Conservation (phyloP, 192 early-diverging fungal species). For the Jimgerdemannia lactiflua region DNA sequence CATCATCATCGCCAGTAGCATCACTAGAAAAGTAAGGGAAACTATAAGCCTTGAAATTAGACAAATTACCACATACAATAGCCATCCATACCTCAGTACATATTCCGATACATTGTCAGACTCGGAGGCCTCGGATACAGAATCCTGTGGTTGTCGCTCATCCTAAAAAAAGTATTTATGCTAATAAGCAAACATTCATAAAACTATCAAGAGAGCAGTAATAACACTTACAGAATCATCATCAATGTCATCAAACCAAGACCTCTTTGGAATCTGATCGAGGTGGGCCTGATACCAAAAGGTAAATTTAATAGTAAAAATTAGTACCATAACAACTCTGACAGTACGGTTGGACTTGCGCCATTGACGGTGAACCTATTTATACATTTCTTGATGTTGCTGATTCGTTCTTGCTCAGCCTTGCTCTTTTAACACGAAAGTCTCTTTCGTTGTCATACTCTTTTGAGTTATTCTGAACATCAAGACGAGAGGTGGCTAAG, state of each 20-base stretch:
- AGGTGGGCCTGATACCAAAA: neutral
- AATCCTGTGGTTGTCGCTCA: too few relatives aligned
- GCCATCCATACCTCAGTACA: too few relatives aligned
- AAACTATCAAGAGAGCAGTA: neutral
- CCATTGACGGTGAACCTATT: neutral
- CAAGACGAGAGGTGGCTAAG: neutral
- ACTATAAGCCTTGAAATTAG: too few relatives aligned
- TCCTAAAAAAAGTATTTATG: too few relatives aligned
- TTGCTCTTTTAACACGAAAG: neutral
- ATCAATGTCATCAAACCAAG: neutral
- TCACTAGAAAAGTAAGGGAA: too few relatives aligned
- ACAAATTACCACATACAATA: too few relatives aligned
- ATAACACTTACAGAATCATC: neutral
- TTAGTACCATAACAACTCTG: neutral
- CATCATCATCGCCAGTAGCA: too few relatives aligned
- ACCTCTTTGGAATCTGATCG: neutral
- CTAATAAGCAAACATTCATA: too few relatives aligned
- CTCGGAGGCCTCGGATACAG: too few relatives aligned
- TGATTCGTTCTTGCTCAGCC: neutral
- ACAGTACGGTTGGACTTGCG: neutral
- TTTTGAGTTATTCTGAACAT: neutral
- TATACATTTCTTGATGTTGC: neutral
- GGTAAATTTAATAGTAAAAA: slow-evolving; percentile 1
- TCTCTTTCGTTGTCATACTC: neutral
- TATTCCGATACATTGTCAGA: too few relatives aligned